phyloP scores from a whole-genome alignment of 495 filamentous ascomycete genomes.

The Hyphodiscus hymeniophilus region DNA sequence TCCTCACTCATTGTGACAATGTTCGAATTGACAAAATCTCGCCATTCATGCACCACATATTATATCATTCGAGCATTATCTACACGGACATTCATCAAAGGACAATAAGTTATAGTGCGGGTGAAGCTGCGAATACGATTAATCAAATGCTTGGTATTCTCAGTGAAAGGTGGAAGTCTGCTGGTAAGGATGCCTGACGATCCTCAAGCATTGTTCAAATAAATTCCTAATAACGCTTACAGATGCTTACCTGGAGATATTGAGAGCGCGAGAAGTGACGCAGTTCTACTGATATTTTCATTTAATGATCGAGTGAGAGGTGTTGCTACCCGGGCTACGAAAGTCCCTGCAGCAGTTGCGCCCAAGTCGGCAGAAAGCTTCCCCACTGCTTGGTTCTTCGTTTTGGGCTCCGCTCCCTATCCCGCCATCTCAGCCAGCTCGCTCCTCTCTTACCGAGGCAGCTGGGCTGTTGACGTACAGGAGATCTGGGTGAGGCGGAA shows the following conservation, averaged over 20 bases:
- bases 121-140: background rate
- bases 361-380: background rate
- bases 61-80: conserved; percentile 25
- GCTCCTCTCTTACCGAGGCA: background rate
- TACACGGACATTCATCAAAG: conserved; percentile 18
- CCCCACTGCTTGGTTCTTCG: background rate
- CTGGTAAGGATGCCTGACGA: background rate
- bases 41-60: conserved; percentile 22
- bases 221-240: background rate
- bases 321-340: too few species aligned
- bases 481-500: too few species aligned
- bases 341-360: too few species aligned
- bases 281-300: background rate
- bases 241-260: conserved; percentile 5
- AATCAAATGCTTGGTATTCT: background rate
- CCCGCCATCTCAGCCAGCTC: background rate
- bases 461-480: too few species aligned
- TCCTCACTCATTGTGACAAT: background rate
- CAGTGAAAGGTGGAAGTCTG: conserved; percentile 4
- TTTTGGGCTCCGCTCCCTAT: background rate
- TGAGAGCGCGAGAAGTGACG: conserved; percentile 6
- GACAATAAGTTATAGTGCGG: background rate
- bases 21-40: conserved; percentile 5
- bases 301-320: too few species aligned
- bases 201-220: background rate